Percentiles rank a stretch among this genome's conserved stretches.
phyloP scores from a whole-genome alignment of 495 filamentous ascomycete genomes.

The Penicillium lividum region DNA sequence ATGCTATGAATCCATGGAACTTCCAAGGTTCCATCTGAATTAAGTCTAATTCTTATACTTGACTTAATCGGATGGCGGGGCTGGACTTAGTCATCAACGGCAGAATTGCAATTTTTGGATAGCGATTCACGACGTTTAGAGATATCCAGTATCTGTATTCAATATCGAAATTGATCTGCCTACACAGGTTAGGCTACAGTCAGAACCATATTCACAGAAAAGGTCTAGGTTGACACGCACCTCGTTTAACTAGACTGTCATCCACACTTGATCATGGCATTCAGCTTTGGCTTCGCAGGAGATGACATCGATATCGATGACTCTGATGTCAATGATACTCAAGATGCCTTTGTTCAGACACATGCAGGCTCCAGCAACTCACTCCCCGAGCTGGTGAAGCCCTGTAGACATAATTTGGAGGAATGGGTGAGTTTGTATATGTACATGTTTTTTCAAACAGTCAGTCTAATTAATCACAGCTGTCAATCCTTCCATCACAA shows the following conservation, averaged over 20 bases:
- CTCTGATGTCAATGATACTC: slow-evolving; percentile 28
- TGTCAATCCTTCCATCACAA: slow-evolving; percentile 72
- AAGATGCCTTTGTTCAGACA: slow-evolving; percentile 12
- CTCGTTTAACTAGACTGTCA: background rate
- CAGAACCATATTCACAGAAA: slow-evolving; percentile 20
- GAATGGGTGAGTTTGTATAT: slow-evolving; percentile 46
- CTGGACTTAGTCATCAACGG: slow-evolving; percentile 20
- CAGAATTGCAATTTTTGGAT: slow-evolving; percentile 19
- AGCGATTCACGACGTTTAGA: background rate
- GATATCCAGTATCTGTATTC: background rate
- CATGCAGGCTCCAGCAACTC: slow-evolving; percentile 10
- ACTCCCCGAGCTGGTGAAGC: slow-evolving; percentile 37
- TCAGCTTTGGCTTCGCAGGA: slow-evolving; percentile 80
- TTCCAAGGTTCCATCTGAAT: background rate
- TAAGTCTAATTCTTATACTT: background rate
- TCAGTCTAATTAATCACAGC: slow-evolving; percentile 54
- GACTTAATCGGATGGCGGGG: background rate
- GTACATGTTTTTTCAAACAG: slow-evolving; percentile 33
- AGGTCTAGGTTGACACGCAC: background rate
- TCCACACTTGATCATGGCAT: slow-evolving; percentile 37
- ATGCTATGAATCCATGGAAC: background rate
- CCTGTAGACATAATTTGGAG: slow-evolving; percentile 42
- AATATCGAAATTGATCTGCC: background rate
- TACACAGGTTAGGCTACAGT: background rate
- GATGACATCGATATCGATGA: slow-evolving; percentile 78